These are phyloP conservation scores for Mariannaea elegans DNA, from an alignment of 2,329 filamentous ascomycete genomes.

Conservation along the genomic window DNA sequence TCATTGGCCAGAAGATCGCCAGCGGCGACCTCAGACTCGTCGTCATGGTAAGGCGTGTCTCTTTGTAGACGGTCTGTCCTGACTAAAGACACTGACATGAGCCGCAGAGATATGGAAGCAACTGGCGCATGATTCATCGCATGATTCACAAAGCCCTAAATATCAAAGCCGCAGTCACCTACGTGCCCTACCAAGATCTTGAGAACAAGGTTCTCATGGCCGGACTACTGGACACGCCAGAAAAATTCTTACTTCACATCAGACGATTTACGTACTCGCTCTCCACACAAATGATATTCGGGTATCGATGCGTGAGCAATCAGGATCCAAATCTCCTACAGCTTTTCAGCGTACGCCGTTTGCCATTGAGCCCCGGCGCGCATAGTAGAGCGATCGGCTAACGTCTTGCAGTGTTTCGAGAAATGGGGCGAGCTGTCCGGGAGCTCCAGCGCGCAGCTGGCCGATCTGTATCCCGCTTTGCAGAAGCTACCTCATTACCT, in stretches of 20 bases:
- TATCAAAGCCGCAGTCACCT: slow-evolving; percentile 47
- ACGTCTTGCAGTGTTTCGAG: not conserved
- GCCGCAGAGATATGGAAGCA: slow-evolving; percentile 7
- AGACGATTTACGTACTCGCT: slow-evolving; percentile 59
- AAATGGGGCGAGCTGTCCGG: slow-evolving; percentile 15
- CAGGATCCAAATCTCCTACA: slow-evolving; percentile 54
- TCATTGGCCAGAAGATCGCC: slow-evolving; percentile 13
- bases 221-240: slow-evolving; percentile 46
- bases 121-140: slow-evolving; percentile 31
- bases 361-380: not conserved
- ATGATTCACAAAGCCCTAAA: slow-evolving; percentile 52
- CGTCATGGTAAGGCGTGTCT: not conserved
- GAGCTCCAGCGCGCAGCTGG: slow-evolving; percentile 15
- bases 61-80: no score
- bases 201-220: slow-evolving; percentile 59
- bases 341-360: slow-evolving; percentile 39
- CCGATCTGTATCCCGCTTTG: slow-evolving; percentile 8
- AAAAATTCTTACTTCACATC: slow-evolving; percentile 54
- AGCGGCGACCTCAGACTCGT: slow-evolving; percentile 12
- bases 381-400: not conserved
- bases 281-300: slow-evolving; percentile 61
- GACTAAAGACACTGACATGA: not conserved
- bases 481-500: slow-evolving; percentile 10
- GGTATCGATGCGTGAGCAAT: slow-evolving; percentile 53
- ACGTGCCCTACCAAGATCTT: slow-evolving; percentile 48